Percentiles rank a stretch among this genome's conserved stretches.
Evolutionary conservation across 805 yeast genomes (phyloP).

Genomic region (Candida xiaguanensis): DNA sequence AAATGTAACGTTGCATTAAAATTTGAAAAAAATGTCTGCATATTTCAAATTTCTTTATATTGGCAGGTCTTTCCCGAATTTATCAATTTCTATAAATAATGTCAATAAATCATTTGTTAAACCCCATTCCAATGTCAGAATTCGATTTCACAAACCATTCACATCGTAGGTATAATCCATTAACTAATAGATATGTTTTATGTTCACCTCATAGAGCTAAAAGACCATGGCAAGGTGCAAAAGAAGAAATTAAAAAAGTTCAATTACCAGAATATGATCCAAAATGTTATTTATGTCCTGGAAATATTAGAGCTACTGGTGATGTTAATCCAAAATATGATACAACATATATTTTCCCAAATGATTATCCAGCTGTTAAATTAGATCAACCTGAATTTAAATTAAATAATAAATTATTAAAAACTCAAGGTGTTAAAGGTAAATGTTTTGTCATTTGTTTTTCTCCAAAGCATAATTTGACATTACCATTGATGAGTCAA

Average conservation of each 20-base stretch:
- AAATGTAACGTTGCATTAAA: conserved; percentile 3
- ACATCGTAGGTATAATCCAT: conserved; percentile 68
- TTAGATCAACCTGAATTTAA: conserved; percentile 49
- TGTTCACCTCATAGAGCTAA: conserved; percentile 76
- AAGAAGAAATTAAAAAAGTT: conserved; percentile 45
- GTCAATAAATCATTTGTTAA: conserved; percentile 17
- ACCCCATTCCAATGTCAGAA: conserved; percentile 15
- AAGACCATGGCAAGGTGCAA: conserved; percentile 79
- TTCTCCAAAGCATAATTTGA: conserved; percentile 63
- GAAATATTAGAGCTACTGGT: conserved; percentile 63
- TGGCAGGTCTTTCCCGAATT: not conserved
- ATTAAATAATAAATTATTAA: conserved; percentile 44
- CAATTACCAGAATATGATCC: conserved; percentile 55
- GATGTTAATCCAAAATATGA: conserved; percentile 54
- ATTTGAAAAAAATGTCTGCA: conserved; percentile 6
- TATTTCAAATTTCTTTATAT: conserved; percentile 1
- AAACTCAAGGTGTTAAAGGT: conserved; percentile 59
- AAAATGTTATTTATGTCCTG: conserved; percentile 70
- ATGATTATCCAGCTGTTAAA: conserved; percentile 70
- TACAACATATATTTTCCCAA: conserved; percentile 56
- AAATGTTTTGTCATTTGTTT: conserved; percentile 71
- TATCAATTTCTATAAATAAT: not conserved
- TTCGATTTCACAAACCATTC: conserved; percentile 56
- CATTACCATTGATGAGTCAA: conserved; percentile 57
- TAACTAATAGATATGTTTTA: conserved; percentile 63